Base-by-base conservation (phyloP, 2,329 filamentous ascomycete genomes). In the Nigrospora sphaerica region DNA sequence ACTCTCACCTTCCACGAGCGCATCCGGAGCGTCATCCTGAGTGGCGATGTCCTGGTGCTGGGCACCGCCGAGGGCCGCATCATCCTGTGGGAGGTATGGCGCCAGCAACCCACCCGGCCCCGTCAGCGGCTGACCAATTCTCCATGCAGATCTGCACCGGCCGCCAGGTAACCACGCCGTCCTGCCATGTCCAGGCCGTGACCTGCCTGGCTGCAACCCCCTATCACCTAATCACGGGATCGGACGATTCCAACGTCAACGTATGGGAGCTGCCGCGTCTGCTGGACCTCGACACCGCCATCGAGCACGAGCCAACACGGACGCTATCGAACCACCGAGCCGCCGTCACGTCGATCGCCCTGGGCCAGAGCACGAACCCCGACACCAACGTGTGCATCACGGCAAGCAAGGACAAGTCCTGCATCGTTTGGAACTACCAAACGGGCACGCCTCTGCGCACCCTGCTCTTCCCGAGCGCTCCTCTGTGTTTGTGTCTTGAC, bases 341-440 rank as follows among this genome's bases (percentile, higher is more conserved):
- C 52, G 85, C 77, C 61, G 83, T 91, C 64, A 92, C 80, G 50
- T 80, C 75, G 44, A 61, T 86, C 16, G 67, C 66, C 6, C 67
- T 77, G 38, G 84, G 86, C 16, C 81, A 87, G 58, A 85, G 85
- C 60, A 72, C 76, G 49, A 84, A 81, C 61, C 62, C 69, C 14
- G 80, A 83, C 57, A 85, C 85, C 48, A 92, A 88, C 63, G 82
- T 97, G 50, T 91, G 86, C 49, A 77, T 96, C 17, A 95, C 92
- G 3, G 81, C 84, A 7, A 88, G 88, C 53, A 83, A 80, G 56
- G 93, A 97, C 68, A 91, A 88, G 66, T 93, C 88, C 9, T 88
- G 88, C 56, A 84, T 95, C 57, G 75, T 95, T 49, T 98, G 93
- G 93, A 91, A 97, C 67, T 95, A 95, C 62, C 81, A 83, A 51